Evolutionary conservation across 2,329 filamentous ascomycete genomes (phyloP), one percentile per base, ranked within the genome.

Genomic region (Immersiporthe knoxdaviesiana): DNA sequence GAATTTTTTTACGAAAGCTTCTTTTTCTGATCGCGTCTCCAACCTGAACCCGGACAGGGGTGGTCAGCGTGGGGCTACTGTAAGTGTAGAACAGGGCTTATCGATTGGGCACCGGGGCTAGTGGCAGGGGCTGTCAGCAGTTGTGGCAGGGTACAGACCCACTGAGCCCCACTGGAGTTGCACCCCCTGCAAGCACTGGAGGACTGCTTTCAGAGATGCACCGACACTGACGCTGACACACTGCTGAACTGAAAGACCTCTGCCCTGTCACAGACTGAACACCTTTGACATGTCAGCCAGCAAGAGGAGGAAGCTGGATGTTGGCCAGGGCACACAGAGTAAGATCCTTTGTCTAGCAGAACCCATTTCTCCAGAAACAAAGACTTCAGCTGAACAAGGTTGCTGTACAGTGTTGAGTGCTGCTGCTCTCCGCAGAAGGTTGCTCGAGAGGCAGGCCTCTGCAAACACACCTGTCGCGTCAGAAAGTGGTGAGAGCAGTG

Each of bases 291-390:
- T 78, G 77, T 72, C 72, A 24, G 62, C 73, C n/a, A 72, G 71
- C 63, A 78, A 78, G 65, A 78, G 74, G 72, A 79, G 83, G 63
- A 85, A 83, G 74, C 70, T 85, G 11, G 77, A 81, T 70, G 72
- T 74, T 12, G 71, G 75, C 65, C 74, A 77, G 66, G 74, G 75
- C 30, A 72, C 75, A 50, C 75, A 77, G 69, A 75, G 82, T 83
- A 73, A 73, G 81, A 76, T 18, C 50, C 37, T 10, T 10, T 27
- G 37, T 58, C 39, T 14, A 18, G 39, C 60, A 24, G 27, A 44
- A n/a, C n/a, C 4, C 12, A 35, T 18, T 21, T n/a, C 21, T n/a
- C 7, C 1, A 10, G 24, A 18, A 39, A 21, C 47, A 60, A 12
- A 30, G 35, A 35, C 4, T 8, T 30, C 47, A n/a, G 60, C 63